Evolutionary conservation across 352 stramenopile species (phyloP).

Genomic region (Globisporangium polare): DNA sequence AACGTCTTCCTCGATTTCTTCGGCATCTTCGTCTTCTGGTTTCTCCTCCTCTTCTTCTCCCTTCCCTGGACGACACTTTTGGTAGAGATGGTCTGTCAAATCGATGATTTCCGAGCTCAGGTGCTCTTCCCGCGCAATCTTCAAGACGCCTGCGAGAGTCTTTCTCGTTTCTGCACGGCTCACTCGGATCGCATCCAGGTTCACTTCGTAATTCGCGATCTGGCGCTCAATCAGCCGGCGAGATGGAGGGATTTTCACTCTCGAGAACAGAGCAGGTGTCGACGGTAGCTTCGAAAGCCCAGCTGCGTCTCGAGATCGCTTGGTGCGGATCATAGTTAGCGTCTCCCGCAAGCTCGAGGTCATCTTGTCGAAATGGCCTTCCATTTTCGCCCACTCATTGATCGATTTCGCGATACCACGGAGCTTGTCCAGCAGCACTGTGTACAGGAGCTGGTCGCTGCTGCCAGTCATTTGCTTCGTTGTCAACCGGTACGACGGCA

Average conservation of each 20-base stretch:
- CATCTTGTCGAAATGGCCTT: constrained; percentile 64
- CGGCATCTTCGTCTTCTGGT: constrained; percentile 32
- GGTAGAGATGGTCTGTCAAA: constrained; percentile 47
- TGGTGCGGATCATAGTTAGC: constrained; percentile 44
- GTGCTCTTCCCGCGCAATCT: constrained; percentile 60
- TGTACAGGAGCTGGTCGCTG: constrained; percentile 70
- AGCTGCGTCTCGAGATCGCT: constrained; percentile 25
- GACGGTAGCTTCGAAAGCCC: constrained; percentile 23
- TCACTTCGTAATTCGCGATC: constrained; percentile 61
- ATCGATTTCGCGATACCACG: constrained; percentile 46
- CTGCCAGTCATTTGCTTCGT: constrained; percentile 67
- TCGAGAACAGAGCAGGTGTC: constrained; percentile 42
- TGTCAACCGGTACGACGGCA: constrained; percentile 60
- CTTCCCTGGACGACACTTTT: constrained; percentile 51
- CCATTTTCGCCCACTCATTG: constrained; percentile 77
- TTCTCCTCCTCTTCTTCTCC: constrained; percentile 24
- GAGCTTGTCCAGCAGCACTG: constrained; percentile 69
- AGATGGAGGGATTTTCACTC: constrained; percentile 60
- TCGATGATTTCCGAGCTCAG: constrained; percentile 49
- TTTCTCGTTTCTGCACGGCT: constrained; percentile 45
- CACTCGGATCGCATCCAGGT: constrained; percentile 41
- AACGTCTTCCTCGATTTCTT: constrained; percentile 22
- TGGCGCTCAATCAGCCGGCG: constrained; percentile 68
- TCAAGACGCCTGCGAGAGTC: constrained; percentile 46
- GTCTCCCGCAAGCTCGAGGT: constrained; percentile 45